Base-by-base conservation (phyloP, 1,284 basidiomycete genomes). In the Cryptococcus jaspeensis region DNA sequence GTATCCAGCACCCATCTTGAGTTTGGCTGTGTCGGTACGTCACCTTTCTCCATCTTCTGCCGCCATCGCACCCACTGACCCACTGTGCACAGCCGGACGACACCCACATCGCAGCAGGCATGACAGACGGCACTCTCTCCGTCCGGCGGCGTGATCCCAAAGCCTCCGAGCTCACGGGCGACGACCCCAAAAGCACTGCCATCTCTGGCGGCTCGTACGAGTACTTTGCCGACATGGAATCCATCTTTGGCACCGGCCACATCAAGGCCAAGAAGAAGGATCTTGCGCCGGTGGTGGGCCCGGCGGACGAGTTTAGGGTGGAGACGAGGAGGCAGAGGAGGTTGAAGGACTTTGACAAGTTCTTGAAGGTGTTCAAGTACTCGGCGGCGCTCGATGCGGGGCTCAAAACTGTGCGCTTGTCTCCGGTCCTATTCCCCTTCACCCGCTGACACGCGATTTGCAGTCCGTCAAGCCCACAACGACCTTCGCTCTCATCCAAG, bases 51-150 rank as follows among this genome's bases (percentile, higher is more conserved):
- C 44, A n/a, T 46, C 20, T 49, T 36, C 3, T 48, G n/a, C 43
- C 15, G 18, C 16, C 16, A 32, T 35, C 3, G 43, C 36, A 20
- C 25, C 40, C 7, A 28, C 7, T 46, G 52, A 20, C 41, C 18
- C 44, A 5, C 22, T 35, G 38, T 11, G 13, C 37, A 15, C 18
- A 95, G 86, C 94, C 94, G 18, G 95, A 98, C 75, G 92, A 96
- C 71, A 95, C 92, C 1, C 94, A 98, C 70, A 89, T 99, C 48
- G 91, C 91, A 0, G 90, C 90, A 2, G 96, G 95, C 25, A 92
- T 98, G 89, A 88, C 92, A 2, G 96, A 99, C 73, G 95, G 95
- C 1, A 98, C 95, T 1, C 82, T 99, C 12, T 92, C 92, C 25
- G 84, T 94, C 39, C 87, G 92, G 36, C 82, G 90, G 66, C 83